phyloP scores from a whole-genome alignment of 441 rosid species.

The Populus hybrid region DNA sequence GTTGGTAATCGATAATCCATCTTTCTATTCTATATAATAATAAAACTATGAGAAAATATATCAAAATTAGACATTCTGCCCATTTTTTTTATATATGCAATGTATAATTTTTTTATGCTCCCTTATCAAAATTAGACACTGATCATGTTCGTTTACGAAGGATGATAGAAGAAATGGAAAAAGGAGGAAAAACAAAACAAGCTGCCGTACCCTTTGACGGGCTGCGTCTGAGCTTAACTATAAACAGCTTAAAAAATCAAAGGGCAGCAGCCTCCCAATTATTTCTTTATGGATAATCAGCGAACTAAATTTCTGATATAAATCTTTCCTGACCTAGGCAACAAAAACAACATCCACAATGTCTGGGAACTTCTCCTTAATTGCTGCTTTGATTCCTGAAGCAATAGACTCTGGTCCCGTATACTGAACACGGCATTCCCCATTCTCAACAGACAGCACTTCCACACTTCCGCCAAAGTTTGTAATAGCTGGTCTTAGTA shows the following conservation, averaged over 20 bases:
- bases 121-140: background rate
- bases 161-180: no score
- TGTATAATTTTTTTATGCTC: no score
- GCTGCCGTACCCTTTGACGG: no score
- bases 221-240: background rate
- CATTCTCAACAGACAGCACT: slow-evolving; percentile 59
- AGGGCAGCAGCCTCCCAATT: background rate
- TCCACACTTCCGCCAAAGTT: slow-evolving; percentile 86
- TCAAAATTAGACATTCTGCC: no score
- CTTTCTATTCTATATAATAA: no score
- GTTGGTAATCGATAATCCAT: no score
- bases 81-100: no score
- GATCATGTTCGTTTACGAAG: background rate
- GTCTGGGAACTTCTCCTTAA: slow-evolving; percentile 89
- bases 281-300: background rate
- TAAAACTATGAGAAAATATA: no score
- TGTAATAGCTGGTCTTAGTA: slow-evolving; percentile 80
- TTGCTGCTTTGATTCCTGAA: slow-evolving; percentile 82
- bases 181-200: background rate
- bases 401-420: slow-evolving; percentile 85
- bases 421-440: slow-evolving; percentile 62
- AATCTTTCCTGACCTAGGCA: slow-evolving; percentile 32
- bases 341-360: slow-evolving; percentile 52
- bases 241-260: background rate
- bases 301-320: background rate